phyloP scores from a whole-genome alignment of 164 flowering plant genomes.

The Litsea cubeba region DNA sequence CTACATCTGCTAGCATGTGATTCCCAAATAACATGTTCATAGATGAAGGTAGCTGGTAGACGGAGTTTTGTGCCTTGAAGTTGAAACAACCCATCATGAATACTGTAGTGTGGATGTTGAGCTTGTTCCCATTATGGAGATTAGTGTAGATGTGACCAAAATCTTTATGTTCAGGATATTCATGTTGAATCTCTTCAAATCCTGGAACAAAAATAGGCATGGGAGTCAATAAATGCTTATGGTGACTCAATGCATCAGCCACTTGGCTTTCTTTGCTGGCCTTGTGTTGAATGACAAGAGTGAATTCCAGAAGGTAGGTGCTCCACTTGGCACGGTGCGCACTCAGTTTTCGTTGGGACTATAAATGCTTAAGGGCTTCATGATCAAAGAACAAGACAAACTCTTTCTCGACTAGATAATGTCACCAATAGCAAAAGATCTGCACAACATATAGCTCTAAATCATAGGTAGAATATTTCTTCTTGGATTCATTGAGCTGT shows the following conservation, averaged over 20 bases:
- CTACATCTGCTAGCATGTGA: neutral
- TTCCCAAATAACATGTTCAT: neutral
- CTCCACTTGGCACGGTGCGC: neutral
- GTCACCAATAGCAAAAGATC: neutral
- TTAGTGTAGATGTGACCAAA: neutral
- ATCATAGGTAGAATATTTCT: neutral
- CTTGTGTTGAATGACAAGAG: neutral
- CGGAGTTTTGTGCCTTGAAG: neutral
- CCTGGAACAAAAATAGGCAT: neutral
- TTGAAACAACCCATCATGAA: neutral
- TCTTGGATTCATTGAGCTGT: neutral
- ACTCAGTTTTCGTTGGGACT: neutral
- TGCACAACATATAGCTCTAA: neutral
- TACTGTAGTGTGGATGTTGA: neutral
- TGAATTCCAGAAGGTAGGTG: neutral
- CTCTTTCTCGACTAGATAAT: neutral
- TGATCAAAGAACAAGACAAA: neutral
- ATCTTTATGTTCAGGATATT: neutral
- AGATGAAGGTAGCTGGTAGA: neutral
- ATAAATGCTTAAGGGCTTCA: neutral
- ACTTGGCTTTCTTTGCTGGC: neutral
- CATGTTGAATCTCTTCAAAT: neutral
- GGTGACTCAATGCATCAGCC: neutral
- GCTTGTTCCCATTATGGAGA: neutral
- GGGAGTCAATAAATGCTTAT: neutral